These are phyloP conservation scores for Pseudofabraea citricarpa DNA, from an alignment of 2,329 filamentous ascomycete genomes.

Conservation along the genomic window DNA sequence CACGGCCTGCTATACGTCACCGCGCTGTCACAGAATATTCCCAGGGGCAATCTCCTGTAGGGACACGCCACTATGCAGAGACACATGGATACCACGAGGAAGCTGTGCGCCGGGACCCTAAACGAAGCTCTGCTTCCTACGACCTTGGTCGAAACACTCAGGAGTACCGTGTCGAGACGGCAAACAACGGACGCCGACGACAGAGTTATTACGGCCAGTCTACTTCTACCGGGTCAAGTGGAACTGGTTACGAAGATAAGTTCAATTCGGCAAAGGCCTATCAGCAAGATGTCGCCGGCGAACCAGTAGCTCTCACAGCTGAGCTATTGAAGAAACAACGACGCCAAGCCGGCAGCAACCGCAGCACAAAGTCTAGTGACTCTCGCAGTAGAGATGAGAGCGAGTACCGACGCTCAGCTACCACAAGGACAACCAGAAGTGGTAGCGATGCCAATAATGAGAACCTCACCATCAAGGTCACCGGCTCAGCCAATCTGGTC, in stretches of 20 bases:
- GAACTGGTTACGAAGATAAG: constrained; percentile 37
- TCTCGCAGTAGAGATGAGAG: constrained; percentile 53
- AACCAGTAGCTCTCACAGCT: constrained; percentile 46
- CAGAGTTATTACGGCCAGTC: constrained; percentile 22
- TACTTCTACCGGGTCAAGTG: constrained; percentile 6
- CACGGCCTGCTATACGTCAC: constrained; percentile 12
- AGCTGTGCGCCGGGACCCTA: constrained; percentile 15
- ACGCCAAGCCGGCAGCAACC: constrained; percentile 38
- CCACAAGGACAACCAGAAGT: constrained; percentile 50
- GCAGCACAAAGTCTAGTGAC: constrained; percentile 55
- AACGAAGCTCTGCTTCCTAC: constrained; percentile 23
- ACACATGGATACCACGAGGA: constrained; percentile 10
- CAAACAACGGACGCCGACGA: constrained; percentile 21
- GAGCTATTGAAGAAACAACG: constrained; percentile 46
- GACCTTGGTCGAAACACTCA: constrained; percentile 14
- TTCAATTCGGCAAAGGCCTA: constrained; percentile 39
- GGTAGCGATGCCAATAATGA: constrained; percentile 47
- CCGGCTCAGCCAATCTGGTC: constrained; percentile 49
- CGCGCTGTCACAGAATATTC: constrained; percentile 6
- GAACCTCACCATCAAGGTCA: constrained; percentile 58
- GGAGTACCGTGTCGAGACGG: constrained; percentile 16
- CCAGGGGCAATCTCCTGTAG: neutral
- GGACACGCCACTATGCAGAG: neutral
- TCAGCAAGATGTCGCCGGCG: constrained; percentile 46
- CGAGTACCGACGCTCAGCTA: constrained; percentile 56